Base-by-base conservation (phyloP, 2,329 filamentous ascomycete genomes). In the Bipolaris cookei region DNA sequence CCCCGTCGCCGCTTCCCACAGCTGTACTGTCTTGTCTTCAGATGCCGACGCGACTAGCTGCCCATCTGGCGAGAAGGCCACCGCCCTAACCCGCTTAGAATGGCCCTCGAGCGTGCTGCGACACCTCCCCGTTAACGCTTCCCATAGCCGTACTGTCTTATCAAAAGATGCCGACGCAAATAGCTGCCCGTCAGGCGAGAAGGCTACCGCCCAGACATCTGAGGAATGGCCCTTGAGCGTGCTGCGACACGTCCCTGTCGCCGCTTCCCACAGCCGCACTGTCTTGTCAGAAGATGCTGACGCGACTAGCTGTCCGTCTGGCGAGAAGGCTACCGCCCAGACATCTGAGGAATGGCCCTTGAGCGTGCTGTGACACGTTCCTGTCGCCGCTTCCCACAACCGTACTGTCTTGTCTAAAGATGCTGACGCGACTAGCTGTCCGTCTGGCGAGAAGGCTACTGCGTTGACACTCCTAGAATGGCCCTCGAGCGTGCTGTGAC, bases 11-110 rank as follows among this genome's bases (percentile, higher is more conserved):
- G n/a, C 48, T 14, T 56, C 47, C 47, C 47, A 56, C n/a, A 56
- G 28, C 42, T 41, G 46, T 34, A 56, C 34, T 51, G 46, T 56
- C 2, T 42, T 51, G 14, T 56, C 46, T 1, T 1, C 1, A 16
- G 53, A 56, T 35, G 39, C 39, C 18, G 46, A 46, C 4, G 41
- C 46, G 11, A 51, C 28, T 6, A 56, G 41, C 32, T 50, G 47
- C 23, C 61, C 58, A 32, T 53, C 28, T 25, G 18, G 53, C 11
- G 46, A 49, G 20, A 51, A 51, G 42, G 41, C 37, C 2, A 51
- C 41, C 7, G 41, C 53, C 10, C 2, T 37, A n/a, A 16, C 14
- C 3, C 6, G 6, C 5, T n/a, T 5, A 16, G 14, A 37, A 37
- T 37, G 34, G 14, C 14, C 14, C 28, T 30, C 28, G 5, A 30